A percentile compares a stretch with the other conserved stretches of the same genome.
Evolutionary conservation across 2,329 filamentous ascomycete genomes (phyloP).

Genomic region (Calonectria pauciramosa): DNA sequence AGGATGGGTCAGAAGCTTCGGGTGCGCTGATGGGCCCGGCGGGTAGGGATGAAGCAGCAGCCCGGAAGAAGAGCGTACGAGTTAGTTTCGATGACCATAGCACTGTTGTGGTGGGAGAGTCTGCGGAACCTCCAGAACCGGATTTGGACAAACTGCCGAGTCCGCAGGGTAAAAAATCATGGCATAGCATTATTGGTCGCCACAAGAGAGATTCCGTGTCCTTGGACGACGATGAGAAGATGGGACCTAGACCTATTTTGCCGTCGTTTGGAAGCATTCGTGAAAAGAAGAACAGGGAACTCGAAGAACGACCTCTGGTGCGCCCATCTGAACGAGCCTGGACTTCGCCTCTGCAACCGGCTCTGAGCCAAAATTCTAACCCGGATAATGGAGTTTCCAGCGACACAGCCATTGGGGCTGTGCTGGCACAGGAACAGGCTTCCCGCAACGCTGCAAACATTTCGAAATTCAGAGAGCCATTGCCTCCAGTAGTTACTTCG

Average conservation of each 20-base stretch:
- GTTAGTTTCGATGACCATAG: slow-evolving; percentile 84
- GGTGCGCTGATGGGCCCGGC: slow-evolving; percentile 43
- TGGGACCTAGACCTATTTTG: slow-evolving; percentile 81
- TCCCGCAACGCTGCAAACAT: slow-evolving; percentile 69
- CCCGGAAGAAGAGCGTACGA: slow-evolving; percentile 75
- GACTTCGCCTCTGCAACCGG: slow-evolving; percentile 43
- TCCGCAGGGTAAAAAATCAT: slow-evolving; percentile 59
- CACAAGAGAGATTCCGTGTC: slow-evolving; percentile 61
- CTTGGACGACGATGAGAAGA: slow-evolving; percentile 74
- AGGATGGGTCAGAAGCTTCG: slow-evolving; percentile 62
- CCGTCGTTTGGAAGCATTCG: slow-evolving; percentile 83
- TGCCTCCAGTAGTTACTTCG: slow-evolving; percentile 79
- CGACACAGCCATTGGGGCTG: slow-evolving; percentile 70
- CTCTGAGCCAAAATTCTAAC: slow-evolving; percentile 41
- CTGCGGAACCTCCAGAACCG: slow-evolving; percentile 52
- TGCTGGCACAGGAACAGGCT: slow-evolving; percentile 68
- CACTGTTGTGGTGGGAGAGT: slow-evolving; percentile 67
- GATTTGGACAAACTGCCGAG: slow-evolving; percentile 56
- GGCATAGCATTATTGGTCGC: slow-evolving; percentile 65
- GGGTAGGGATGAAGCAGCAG: slow-evolving; percentile 52
- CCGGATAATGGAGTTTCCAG: slow-evolving; percentile 65
- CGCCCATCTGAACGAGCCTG: slow-evolving; percentile 61
- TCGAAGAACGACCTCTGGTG: slow-evolving; percentile 70
- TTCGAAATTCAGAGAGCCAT: slow-evolving; percentile 71
- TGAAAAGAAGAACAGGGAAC: slow-evolving; percentile 69